Evolutionary conservation across 345 rosid genomes (phyloP), one percentile per base, ranked within the genome.

Genomic region (Eucalyptus erythrocorys): DNA sequence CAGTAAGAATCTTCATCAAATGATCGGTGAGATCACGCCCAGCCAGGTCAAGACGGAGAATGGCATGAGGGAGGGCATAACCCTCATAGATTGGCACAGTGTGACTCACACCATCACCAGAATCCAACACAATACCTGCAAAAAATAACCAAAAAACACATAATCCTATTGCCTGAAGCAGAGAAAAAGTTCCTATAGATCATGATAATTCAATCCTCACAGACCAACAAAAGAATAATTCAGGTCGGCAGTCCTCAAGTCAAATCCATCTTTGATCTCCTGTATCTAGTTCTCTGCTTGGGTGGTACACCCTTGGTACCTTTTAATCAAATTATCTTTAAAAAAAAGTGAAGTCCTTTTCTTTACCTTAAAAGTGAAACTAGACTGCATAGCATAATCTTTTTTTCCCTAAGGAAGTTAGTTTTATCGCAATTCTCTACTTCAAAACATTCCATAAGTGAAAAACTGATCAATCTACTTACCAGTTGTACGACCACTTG

Each of bases 51-150:
- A 95, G 95, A 91, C 95, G 95, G 90, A 95, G 91, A 90, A 95
- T 95, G 48, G 96, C 96, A 88, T 94, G 95, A 37, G 96, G 96
- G 87, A 93, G 96, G 85, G 96, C 95, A 86, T 94, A 94, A 34
- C 96, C 96, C 90, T 94, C 96, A 68, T 95, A 95, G 88, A 95
- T 95, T 43, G 96, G 96, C 49, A 95, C 96, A 4, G 96, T 95
- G 91, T 95, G 96, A 88, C 96, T 95, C 88, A 95, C 96, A 91
- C 96, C 96, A 93, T 95, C 96, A 90, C 96, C 96, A 87, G 96
- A 95, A 85, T 95, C 96, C 87, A 93, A 89, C 85, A 93, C 94
- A 55, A 93, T 93, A 91, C 94, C 94, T 93, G 90, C 71, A 85
- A 80, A 51, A 86, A 61, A 79, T 15, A 71, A 86, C 57, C 48